phyloP scores from a whole-genome alignment of 306 rosid genomes.

The Dryas drummondii region DNA sequence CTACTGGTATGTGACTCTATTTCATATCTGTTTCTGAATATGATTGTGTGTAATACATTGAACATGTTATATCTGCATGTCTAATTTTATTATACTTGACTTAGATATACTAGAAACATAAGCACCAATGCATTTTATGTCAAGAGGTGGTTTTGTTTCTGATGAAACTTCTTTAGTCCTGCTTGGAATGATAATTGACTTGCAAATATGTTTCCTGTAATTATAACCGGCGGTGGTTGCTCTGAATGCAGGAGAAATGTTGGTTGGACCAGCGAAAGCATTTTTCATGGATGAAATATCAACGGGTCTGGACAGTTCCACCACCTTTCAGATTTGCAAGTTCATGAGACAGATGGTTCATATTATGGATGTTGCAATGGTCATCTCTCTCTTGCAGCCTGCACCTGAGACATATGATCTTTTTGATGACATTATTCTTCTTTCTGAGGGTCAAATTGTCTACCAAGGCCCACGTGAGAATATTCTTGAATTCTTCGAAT shows the following conservation, averaged over 20 bases:
- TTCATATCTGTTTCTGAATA: neutral
- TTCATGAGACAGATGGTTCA: constrained; percentile 40
- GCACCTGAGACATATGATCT: constrained; percentile 41
- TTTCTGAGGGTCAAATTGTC: constrained; percentile 36
- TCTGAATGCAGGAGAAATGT: constrained; percentile 31
- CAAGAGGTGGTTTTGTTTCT: neutral
- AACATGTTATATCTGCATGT: neutral
- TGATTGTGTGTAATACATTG: neutral
- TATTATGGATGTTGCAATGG: constrained; percentile 29
- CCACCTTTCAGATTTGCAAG: constrained; percentile 35
- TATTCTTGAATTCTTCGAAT: constrained; percentile 30
- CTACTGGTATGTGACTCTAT: constrained; percentile 51
- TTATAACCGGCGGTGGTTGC: neutral
- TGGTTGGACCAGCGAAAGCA: constrained; percentile 41
- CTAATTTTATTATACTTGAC: neutral
- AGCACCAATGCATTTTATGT: neutral
- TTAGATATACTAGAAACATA: neutral
- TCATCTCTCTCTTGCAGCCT: constrained; percentile 39
- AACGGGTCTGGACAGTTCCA: constrained; percentile 38
- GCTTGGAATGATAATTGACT: neutral
- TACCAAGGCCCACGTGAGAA: constrained; percentile 37
- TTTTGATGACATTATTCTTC: constrained; percentile 35
- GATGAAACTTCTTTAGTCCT: neutral
- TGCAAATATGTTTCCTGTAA: neutral
- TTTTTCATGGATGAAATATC: constrained; percentile 44